Conservation (phyloP, 1,284 basidiomycete species). For the Taiwanofungus camphoratus region DNA sequence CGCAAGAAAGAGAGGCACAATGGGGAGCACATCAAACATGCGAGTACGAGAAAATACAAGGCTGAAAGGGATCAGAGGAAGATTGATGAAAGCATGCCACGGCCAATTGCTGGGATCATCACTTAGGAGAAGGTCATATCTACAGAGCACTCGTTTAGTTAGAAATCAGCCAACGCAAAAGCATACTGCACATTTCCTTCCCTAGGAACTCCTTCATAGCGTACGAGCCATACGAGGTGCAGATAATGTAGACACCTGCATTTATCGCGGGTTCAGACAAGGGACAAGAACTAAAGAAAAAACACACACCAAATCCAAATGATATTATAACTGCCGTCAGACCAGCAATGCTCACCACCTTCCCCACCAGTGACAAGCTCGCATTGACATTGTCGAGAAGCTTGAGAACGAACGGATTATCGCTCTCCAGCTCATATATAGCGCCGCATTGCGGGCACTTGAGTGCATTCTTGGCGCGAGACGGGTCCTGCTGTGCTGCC, state of each 20-base stretch:
- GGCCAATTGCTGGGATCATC: slow-evolving; percentile 66
- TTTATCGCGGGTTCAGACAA: not conserved
- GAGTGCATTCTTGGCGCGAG: slow-evolving; percentile 52
- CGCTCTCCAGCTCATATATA: slow-evolving; percentile 59
- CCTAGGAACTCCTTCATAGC: slow-evolving; percentile 68
- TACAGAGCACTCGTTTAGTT: slow-evolving; percentile 18
- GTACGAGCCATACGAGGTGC: slow-evolving; percentile 66
- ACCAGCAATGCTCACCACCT: slow-evolving; percentile 42
- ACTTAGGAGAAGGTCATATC: slow-evolving; percentile 55
- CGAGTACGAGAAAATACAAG: slow-evolving; percentile 55
- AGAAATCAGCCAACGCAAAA: not conserved
- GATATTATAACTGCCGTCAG: slow-evolving; percentile 38
- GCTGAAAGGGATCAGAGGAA: slow-evolving; percentile 55
- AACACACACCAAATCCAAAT: slow-evolving; percentile 35
- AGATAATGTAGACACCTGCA: slow-evolving; percentile 54
- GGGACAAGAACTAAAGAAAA: not conserved
- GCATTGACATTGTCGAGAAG: slow-evolving; percentile 45
- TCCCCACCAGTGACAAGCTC: slow-evolving; percentile 42
- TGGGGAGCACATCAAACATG: slow-evolving; percentile 40
- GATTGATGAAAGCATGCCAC: slow-evolving; percentile 64
- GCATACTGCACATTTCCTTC: slow-evolving; percentile 41
- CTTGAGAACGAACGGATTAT: slow-evolving; percentile 46
- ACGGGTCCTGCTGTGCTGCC: slow-evolving; percentile 50
- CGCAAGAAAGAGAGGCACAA: slow-evolving; percentile 54
- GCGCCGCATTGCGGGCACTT: slow-evolving; percentile 76